These are phyloP conservation scores for Blastocystis hominis DNA, from an alignment of 352 stramenopile species.

Conservation along the genomic window DNA sequence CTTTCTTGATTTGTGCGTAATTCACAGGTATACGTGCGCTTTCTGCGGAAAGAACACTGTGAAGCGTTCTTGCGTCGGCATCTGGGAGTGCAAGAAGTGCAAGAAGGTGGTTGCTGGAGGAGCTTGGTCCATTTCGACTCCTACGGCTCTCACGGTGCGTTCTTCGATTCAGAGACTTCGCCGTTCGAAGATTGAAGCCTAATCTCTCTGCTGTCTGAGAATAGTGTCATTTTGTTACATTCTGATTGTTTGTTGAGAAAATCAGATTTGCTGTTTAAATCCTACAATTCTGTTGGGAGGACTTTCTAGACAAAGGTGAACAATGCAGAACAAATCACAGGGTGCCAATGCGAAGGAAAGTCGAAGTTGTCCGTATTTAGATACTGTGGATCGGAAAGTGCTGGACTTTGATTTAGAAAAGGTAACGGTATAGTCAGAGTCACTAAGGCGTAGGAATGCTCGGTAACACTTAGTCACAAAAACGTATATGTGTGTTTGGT, in stretches of 20 bases:
- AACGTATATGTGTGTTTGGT: slow-evolving; percentile 97
- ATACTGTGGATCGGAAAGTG: slow-evolving; percentile 90
- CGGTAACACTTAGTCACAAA: slow-evolving; percentile 82
- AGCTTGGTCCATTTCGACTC: slow-evolving; percentile 85
- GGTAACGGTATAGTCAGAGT: slow-evolving; percentile 62
- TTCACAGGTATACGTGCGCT: slow-evolving; percentile 69
- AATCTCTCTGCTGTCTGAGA: background rate
- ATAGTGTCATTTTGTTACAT: background rate
- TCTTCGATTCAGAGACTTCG: slow-evolving; percentile 91
- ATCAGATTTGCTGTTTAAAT: background rate
- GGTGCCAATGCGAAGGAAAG: slow-evolving; percentile 4
- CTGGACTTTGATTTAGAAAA: slow-evolving; percentile 99
- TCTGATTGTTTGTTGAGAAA: background rate
- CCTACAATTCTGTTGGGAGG: background rate
- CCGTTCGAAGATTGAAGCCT: slow-evolving; percentile 29
- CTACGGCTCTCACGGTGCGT: slow-evolving; percentile 68
- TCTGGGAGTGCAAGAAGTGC: slow-evolving; percentile 97
- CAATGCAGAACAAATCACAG: background rate
- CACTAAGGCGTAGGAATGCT: slow-evolving; percentile 67
- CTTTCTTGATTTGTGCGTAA: too few relatives aligned
- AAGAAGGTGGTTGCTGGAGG: slow-evolving; percentile 93
- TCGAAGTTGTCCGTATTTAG: slow-evolving; percentile 89
- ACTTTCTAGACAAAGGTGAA: background rate
- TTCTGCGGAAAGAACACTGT: slow-evolving; percentile 96
- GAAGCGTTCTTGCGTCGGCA: slow-evolving; percentile 78